Evolutionary conservation across 768 basidiomycete species (phyloP), one percentile per base, ranked within the genome.

Genomic region (Basidioascus undulatus): DNA sequence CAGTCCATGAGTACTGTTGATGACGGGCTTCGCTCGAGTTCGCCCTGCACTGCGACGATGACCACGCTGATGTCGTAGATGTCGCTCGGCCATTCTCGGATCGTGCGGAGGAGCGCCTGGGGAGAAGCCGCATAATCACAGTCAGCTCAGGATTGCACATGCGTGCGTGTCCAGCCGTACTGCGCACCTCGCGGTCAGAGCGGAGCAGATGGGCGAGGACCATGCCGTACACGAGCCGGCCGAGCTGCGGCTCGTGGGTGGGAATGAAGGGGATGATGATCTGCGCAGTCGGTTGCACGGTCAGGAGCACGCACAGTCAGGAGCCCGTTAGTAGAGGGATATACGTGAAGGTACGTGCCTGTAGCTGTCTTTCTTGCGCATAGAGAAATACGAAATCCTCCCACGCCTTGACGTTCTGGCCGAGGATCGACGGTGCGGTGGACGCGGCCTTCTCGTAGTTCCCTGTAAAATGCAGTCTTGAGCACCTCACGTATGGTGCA

Each of bases 361-460:
- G 72, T 13, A 94, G 60, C 43, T 83, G 73, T 20, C 69, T 66
- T 49, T 74, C 70, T 55, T 83, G 72, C 1, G 77, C 78, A 54
- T 89, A 96, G 12, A 70, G 62, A 51, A 92, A 89, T 52, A 94
- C 79, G 80, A 80, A 92, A 50, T 77, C 71, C 53, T 94, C 87
- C 92, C 92, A 98, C n/a, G 69, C 66, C 51, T 72, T 74, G 10
- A 66, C 58, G 49, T 89, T 71, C 33, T 71, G 70, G 4, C 69
- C 75, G 48, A 89, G 78, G 6, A 94, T 82, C 54, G 79, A 84
- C 0, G 82, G 75, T 49, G 73, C 75, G 20, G 92, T 59, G 8
- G 65, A 60, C 0, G 89, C 92, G 1, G 89, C 89, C 51, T 79
- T 79, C 0, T 55, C 59, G 48, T 71, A 94, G 16, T 74, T 63